Conservation (phyloP, 495 filamentous ascomycete species). For the Hypoxylon fuscum region DNA sequence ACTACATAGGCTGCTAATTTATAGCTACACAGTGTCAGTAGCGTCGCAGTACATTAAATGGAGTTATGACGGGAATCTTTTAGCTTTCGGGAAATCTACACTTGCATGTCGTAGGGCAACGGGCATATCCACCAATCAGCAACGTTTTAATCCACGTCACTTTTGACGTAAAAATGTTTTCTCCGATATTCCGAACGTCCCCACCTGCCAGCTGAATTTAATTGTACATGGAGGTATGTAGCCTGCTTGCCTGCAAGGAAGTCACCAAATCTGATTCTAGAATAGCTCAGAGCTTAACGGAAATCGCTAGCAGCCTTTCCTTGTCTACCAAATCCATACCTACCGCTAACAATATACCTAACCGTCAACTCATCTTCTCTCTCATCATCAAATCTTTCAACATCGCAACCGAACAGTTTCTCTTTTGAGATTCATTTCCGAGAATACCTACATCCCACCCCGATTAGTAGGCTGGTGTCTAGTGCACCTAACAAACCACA, state of each 20-base stretch:
- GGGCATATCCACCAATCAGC: background rate
- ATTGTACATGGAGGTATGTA: no score
- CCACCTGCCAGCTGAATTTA: no score
- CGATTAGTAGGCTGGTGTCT: no score
- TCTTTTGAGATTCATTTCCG: no score
- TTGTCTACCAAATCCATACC: background rate
- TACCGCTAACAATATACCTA: background rate
- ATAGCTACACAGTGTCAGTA: no score
- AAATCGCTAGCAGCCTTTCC: background rate
- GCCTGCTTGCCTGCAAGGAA: no score
- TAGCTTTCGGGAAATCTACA: background rate
- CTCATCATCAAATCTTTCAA: background rate
- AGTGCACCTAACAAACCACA: no score
- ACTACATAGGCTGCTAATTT: no score
- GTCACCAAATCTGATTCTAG: background rate
- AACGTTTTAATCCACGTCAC: background rate
- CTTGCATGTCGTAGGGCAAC: background rate
- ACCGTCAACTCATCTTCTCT: background rate
- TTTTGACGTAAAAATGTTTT: no score
- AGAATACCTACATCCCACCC: no score
- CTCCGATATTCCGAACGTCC: no score
- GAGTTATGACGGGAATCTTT: background rate
- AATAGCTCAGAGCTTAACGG: background rate
- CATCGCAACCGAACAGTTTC: background rate
- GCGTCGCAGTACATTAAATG: no score